A percentile compares a stretch with the other conserved stretches of the same genome.
Conservation (phyloP, 331 rosid species). For the Pyracantha coccinea region DNA sequence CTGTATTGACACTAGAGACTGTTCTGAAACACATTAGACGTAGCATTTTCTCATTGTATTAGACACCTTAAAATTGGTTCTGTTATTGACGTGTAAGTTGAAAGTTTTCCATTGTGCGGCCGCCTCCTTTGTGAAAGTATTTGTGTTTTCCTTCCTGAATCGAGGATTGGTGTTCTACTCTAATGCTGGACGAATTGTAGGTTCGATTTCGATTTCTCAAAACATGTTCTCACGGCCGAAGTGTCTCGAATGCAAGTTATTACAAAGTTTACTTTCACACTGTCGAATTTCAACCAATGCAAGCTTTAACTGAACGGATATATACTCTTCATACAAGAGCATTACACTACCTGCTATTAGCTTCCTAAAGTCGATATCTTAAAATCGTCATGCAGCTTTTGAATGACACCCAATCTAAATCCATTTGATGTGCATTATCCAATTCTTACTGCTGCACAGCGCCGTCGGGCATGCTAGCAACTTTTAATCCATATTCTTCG, state of each 20-base stretch:
- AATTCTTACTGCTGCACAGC: not conserved
- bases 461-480: too few relatives aligned
- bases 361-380: not conserved
- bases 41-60: conserved; percentile 14
- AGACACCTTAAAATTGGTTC: conserved; percentile 12
- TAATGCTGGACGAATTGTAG: too few relatives aligned
- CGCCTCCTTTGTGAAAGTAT: not conserved
- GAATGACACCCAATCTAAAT: not conserved
- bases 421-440: not conserved
- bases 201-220: too few relatives aligned
- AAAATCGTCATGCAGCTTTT: not conserved
- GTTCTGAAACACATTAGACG: conserved; percentile 10
- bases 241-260: not conserved
- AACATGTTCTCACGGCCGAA: too few relatives aligned
- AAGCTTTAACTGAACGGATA: not conserved
- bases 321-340: not conserved
- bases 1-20: conserved; percentile 24
- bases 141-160: not conserved
- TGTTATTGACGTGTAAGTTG: conserved; percentile 1
- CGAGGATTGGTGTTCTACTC: not conserved
- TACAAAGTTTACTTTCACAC: not conserved
- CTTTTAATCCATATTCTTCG: too few relatives aligned
- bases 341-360: not conserved
- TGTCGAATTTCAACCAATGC: not conserved
- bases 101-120: not conserved